These are phyloP conservation scores for Eimeria falciformis DNA, from an alignment of 169 alveolate species.

Conservation along the genomic window DNA sequence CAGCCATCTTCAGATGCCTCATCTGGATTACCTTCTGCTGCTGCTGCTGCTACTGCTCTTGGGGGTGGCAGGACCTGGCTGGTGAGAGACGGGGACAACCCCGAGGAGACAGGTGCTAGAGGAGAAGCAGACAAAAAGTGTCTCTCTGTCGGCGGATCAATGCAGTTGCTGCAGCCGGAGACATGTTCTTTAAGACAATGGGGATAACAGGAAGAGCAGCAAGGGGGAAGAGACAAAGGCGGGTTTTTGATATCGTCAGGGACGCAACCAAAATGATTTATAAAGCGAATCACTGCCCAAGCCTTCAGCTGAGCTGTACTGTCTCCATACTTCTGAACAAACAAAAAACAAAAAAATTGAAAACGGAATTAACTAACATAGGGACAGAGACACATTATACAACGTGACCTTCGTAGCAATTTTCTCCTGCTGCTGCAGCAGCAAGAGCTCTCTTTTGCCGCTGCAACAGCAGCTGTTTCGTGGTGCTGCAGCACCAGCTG, in stretches of 20 bases:
- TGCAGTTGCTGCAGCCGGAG: constrained; percentile 25
- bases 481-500: no score
- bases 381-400: not conserved
- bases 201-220: constrained; percentile 60
- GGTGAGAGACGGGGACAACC: not conserved
- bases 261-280: constrained; percentile 59
- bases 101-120: not conserved
- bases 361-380: not conserved
- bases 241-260: constrained; percentile 72
- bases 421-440: no score
- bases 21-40: not conserved
- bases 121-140: not conserved
- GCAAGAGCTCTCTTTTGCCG: no score
- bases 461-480: not conserved
- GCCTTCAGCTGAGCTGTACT: constrained; percentile 62
- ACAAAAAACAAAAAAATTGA: not conserved
- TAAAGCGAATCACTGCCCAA: constrained; percentile 69
- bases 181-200: constrained; percentile 68
- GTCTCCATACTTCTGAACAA: constrained; percentile 56
- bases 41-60: not conserved
- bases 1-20: not conserved
- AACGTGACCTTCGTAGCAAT: no score
- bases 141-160: constrained; percentile 60
- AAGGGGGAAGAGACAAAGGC: constrained; percentile 50
- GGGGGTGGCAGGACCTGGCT: not conserved